A percentile compares a stretch with the other conserved stretches of the same genome.
These are phyloP conservation scores for Annulohypoxylon nitens DNA, from an alignment of 495 filamentous ascomycete species.

Conservation along the genomic window DNA sequence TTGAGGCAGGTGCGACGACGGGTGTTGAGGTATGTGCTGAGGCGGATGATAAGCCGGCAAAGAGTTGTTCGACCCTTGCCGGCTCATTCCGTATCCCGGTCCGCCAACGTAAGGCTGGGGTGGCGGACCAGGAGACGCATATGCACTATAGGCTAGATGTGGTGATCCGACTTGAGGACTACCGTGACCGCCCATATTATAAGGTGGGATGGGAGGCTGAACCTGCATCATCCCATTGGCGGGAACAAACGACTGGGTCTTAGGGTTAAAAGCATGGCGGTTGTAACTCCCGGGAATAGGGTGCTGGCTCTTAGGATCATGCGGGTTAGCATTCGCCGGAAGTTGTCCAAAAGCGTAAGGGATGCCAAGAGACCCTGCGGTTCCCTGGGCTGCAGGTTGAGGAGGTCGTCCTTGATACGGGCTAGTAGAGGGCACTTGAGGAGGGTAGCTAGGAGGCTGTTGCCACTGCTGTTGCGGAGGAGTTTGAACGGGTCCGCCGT, in stretches of 20 bases:
- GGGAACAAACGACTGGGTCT: slow-evolving; percentile 90
- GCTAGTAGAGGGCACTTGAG: slow-evolving; percentile 37
- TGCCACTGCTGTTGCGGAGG: slow-evolving; percentile 55
- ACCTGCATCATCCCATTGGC: slow-evolving; percentile 62
- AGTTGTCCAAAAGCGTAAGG: slow-evolving; percentile 84
- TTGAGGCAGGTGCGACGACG: slow-evolving; percentile 44
- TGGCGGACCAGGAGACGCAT: slow-evolving; percentile 56
- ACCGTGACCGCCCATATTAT: slow-evolving; percentile 53
- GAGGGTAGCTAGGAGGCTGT: slow-evolving; percentile 46
- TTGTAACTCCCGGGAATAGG: slow-evolving; percentile 86
- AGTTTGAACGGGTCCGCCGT: slow-evolving; percentile 59
- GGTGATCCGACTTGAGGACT: slow-evolving; percentile 62
- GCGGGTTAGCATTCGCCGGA: slow-evolving; percentile 74
- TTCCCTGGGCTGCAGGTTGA: slow-evolving; percentile 53
- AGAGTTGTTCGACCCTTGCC: slow-evolving; percentile 67
- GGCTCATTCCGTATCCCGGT: slow-evolving; percentile 65
- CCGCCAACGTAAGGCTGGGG: slow-evolving; percentile 54
- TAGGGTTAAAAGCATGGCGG: slow-evolving; percentile 89
- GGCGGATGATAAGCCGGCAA: slow-evolving; percentile 60
- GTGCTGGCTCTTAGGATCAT: slow-evolving; percentile 76
- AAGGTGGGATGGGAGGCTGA: slow-evolving; percentile 53
- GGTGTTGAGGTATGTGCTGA: slow-evolving; percentile 54
- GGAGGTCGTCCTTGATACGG: slow-evolving; percentile 45
- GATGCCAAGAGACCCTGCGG: slow-evolving; percentile 55
- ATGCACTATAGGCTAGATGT: slow-evolving; percentile 58